Base-by-base conservation (phyloP, 129 eudicot species). In the Pseudognaphalium luteoalbum region DNA sequence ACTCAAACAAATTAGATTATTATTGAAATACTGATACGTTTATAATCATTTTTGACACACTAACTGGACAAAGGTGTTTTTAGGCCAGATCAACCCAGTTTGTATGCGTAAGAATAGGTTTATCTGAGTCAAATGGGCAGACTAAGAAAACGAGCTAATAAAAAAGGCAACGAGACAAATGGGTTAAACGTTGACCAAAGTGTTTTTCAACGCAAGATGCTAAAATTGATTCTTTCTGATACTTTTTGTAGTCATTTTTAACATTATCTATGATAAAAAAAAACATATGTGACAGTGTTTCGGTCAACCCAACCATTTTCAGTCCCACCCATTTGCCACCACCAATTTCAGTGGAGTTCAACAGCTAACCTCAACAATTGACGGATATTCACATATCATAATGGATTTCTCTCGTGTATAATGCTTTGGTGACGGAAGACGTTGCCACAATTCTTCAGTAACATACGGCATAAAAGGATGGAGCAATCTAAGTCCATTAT, bases 391-490 rank as follows among this genome's bases (percentile, higher is more conserved):
- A 41, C 91, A 80, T 44, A 88, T 84, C 96, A 93, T 85, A 44
- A 93, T 90, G 7, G 98, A 90, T 72, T 93, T 87, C 83, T 87
- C 87, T 81, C 87, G 78, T 50, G 76, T 70, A 80, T 76, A 78
- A 71, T 84, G 84, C 41, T 83, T 80, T 33, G 86, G 78, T 33
- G 94, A 80, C 68, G 98, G 98, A 68, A 93, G 97, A 16, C 98
- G 87, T 80, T 93, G 98, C 98, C 98, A 93, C 75, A 93, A 74
- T 70, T 93, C 98, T 79, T 93, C 98, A 2, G 96, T 90, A 70
- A 93, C 92, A 73, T 72, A 93, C 9, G 98, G 98, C 98, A 93
- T 93, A 76, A 92, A 90, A 12, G 98, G 98, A 78, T 93, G 97
- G 29, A 93, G 96, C 79, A 93, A 80, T 29, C 91, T 83, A 67